A percentile compares a stretch with the other conserved stretches of the same genome.
Evolutionary conservation across 2,329 filamentous ascomycete genomes (phyloP).

Genomic region (Cytospora leucostoma): DNA sequence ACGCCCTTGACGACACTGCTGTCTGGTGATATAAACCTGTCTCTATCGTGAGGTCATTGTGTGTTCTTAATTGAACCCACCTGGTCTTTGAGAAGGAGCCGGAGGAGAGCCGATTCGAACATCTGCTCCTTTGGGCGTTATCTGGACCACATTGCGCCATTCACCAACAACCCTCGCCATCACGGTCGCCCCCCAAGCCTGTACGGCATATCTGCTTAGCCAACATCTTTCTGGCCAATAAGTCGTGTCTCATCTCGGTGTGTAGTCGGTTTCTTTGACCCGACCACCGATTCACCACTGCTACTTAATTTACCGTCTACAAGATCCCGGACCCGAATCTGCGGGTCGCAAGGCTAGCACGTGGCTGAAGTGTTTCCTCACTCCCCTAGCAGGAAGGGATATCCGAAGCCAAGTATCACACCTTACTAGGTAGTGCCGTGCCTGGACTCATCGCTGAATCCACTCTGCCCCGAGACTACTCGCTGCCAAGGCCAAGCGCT

Average conservation of each 20-base stretch:
- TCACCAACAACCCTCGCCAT: conserved; percentile 25
- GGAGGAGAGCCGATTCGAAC: conserved; percentile 1
- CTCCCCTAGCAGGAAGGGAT: conserved; percentile 10
- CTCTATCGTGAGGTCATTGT: conserved; percentile 6
- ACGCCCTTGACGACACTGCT: conserved; percentile 2
- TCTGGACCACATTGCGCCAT: conserved; percentile 26
- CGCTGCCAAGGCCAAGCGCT: background rate
- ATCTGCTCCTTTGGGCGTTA: background rate
- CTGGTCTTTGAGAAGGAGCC: conserved; percentile 10
- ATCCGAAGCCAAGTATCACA: conserved; percentile 16
- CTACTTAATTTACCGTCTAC: conserved; percentile 8
- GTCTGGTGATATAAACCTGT: background rate
- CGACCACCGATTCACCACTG: conserved; percentile 21
- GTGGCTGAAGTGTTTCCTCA: conserved; percentile 10
- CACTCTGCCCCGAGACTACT: background rate
- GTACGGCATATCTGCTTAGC: conserved; percentile 9
- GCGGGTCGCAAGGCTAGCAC: conserved; percentile 20
- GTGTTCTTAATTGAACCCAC: conserved; percentile 9
- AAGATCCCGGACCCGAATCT: conserved; percentile 12
- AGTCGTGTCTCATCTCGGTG: conserved; percentile 12
- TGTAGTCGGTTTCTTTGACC: conserved; percentile 8
- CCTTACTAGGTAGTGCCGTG: background rate
- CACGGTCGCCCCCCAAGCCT: conserved; percentile 6
- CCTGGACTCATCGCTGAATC: conserved; percentile 9
- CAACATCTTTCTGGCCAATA: conserved; percentile 9